Conservation (phyloP, 371 early-diverging fungal species). For the Actinomortierella ambigua region DNA sequence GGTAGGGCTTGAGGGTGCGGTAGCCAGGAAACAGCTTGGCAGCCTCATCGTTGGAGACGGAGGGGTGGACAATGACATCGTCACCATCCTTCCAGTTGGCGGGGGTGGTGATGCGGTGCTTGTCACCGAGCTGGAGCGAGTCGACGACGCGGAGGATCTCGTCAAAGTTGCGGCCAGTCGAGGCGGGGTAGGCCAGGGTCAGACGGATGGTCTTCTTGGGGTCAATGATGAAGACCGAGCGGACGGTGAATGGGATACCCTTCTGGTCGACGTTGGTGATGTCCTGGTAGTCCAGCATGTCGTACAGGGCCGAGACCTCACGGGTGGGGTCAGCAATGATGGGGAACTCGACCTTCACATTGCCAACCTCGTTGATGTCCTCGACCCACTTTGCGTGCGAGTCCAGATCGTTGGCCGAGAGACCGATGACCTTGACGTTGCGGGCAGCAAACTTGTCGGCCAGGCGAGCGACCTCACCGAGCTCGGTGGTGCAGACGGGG, state of each 20-base stretch:
- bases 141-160: conserved; percentile 94
- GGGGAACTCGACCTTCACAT: conserved; percentile 83
- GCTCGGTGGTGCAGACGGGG: conserved; percentile 96
- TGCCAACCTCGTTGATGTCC: conserved; percentile 88
- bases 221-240: conserved; percentile 94
- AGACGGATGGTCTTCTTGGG: conserved; percentile 90
- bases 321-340: conserved; percentile 92
- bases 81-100: conserved; percentile 91
- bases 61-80: conserved; percentile 90
- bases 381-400: conserved; percentile 88
- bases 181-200: conserved; percentile 89
- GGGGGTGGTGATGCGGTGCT: conserved; percentile 89
- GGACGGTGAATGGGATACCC: conserved; percentile 94
- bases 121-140: conserved; percentile 89
- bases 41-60: conserved; percentile 84
- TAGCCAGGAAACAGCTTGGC: conserved; percentile 81
- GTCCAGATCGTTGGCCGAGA: conserved; percentile 84
- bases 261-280: conserved; percentile 84
- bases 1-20: conserved; percentile 83
- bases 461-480: conserved; percentile 88
- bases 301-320: conserved; percentile 85
- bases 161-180: conserved; percentile 94
- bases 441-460: conserved; percentile 77
- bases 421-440: conserved; percentile 90
- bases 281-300: conserved; percentile 95